These are phyloP conservation scores for Megacollybia platyphylla DNA, from an alignment of 1,284 basidiomycete species.

Conservation along the genomic window DNA sequence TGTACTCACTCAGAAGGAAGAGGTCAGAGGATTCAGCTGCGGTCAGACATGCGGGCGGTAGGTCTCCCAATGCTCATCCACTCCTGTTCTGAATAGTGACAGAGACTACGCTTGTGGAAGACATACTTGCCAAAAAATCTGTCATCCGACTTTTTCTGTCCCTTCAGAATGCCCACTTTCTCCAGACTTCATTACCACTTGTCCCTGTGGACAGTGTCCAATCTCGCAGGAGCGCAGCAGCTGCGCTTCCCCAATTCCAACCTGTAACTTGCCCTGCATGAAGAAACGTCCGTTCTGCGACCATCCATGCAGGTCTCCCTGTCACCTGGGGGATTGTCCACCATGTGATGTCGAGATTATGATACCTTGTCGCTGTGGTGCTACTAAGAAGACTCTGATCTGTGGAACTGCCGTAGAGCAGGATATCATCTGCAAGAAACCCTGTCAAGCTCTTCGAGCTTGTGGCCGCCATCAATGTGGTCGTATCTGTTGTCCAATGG, in stretches of 20 bases:
- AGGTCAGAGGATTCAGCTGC: slow-evolving; percentile 62
- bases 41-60: slow-evolving; percentile 48
- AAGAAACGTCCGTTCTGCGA: slow-evolving; percentile 51
- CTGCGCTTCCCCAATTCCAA: slow-evolving; percentile 72
- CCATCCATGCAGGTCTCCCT: slow-evolving; percentile 50
- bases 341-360: slow-evolving; percentile 59
- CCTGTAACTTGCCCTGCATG: slow-evolving; percentile 58
- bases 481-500: slow-evolving; percentile 77
- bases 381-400: slow-evolving; percentile 36
- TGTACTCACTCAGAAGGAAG: slow-evolving; percentile 13
- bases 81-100: slow-evolving; percentile 2
- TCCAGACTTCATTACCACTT: slow-evolving; percentile 53
- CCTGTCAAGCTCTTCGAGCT: slow-evolving; percentile 60
- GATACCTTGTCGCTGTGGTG: slow-evolving; percentile 72
- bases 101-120: slow-evolving; percentile 67
- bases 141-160: slow-evolving; percentile 57
- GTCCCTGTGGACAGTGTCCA: slow-evolving; percentile 68
- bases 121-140: slow-evolving; percentile 56
- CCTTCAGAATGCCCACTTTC: slow-evolving; percentile 63
- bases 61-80: slow-evolving; percentile 7
- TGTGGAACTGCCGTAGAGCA: slow-evolving; percentile 28
- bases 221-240: slow-evolving; percentile 41
- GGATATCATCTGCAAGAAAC: slow-evolving; percentile 68
- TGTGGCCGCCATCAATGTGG: slow-evolving; percentile 80
- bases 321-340: slow-evolving; percentile 59